Base-by-base conservation (phyloP, 495 filamentous ascomycete genomes). In the Immersiella caudata region DNA sequence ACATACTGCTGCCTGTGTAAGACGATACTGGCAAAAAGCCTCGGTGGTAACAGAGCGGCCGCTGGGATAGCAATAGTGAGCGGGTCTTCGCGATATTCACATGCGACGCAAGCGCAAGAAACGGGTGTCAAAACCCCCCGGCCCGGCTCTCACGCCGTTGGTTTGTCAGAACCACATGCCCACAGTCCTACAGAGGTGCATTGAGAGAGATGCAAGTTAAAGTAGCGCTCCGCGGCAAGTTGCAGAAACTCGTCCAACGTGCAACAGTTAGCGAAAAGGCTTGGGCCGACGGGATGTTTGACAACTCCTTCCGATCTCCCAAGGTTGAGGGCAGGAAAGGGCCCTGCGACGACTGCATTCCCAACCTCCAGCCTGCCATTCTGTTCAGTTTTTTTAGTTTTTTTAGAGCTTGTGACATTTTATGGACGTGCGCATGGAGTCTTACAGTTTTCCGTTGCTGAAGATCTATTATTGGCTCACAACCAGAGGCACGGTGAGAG, bases 181-280 rank as follows among this genome's bases (percentile, higher is more conserved):
- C 52, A 55, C 24, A 55, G 8, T 55, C 2, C 52, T 55, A n/a
- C 52, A 55, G 52, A n/a, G 7, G 52, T 55, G 24, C 52, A 55
- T 22, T 2, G 6, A 22, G 20, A 26, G 20, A 26, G 16, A 55
- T 55, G 52, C 24, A 55, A 24, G 52, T 55, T 26, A 55, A 26
- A 55, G 52, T 26, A 26, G 52, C 20, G 52, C 52, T 55, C 20
- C 2, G n/a, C 52, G 52, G 24, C 8, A 55, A 55, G 24, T 55
- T 22, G n/a, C 52, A 55, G 52, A 55, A 8, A 24, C 7, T 6
- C n/a, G 52, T 55, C 24, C 24, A 26, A 55, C 24, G n/a, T 55
- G 21, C 7, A 55, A 55, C 20, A 2, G 20, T 54, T 54, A 12
- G 40, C 16, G 40, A 46, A 46, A 46, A 46, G 40, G 11, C 16